phyloP scores from a whole-genome alignment of 805 yeast genomes.

The Yamadazyma paraphyllophila region DNA sequence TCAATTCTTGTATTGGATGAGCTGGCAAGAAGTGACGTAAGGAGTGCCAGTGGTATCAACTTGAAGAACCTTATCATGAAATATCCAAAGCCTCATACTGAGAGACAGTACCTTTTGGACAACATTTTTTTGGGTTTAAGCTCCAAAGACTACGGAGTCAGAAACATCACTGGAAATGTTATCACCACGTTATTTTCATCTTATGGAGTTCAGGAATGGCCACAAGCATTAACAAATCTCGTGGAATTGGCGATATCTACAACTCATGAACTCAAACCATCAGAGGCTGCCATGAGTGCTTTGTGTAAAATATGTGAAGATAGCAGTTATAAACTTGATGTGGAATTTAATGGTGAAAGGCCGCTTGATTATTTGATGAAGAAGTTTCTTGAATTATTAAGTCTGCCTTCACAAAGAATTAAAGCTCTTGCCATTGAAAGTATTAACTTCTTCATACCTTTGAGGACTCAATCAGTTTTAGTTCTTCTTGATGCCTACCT shows the following conservation, averaged over 20 bases:
- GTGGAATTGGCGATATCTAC: constrained; percentile 48
- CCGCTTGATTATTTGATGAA: constrained; percentile 72
- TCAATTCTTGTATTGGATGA: constrained; percentile 61
- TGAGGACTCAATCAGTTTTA: constrained; percentile 64
- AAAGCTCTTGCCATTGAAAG: constrained; percentile 67
- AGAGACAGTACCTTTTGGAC: constrained; percentile 33
- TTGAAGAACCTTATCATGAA: constrained; percentile 72
- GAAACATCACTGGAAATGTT: constrained; percentile 89
- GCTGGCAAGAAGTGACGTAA: constrained; percentile 47
- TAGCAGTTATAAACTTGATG: constrained; percentile 61
- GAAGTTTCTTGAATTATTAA: constrained; percentile 48
- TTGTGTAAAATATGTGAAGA: constrained; percentile 90
- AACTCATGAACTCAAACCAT: constrained; percentile 24
- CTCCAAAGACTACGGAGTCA: constrained; percentile 56
- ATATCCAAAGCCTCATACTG: constrained; percentile 16
- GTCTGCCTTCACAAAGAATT: constrained; percentile 43
- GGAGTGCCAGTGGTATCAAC: constrained; percentile 87
- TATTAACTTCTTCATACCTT: constrained; percentile 70
- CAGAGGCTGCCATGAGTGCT: constrained; percentile 79
- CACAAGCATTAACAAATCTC: constrained; percentile 65
- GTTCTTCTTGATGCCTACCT: constrained; percentile 67
- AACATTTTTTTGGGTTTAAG: constrained; percentile 55
- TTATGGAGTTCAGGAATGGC: constrained; percentile 72
- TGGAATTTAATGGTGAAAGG: constrained; percentile 59
- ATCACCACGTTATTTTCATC: constrained; percentile 75